Evolutionary conservation across 129 eudicot genomes (phyloP), one percentile per base, ranked within the genome.

Genomic region (Calendula officinalis): DNA sequence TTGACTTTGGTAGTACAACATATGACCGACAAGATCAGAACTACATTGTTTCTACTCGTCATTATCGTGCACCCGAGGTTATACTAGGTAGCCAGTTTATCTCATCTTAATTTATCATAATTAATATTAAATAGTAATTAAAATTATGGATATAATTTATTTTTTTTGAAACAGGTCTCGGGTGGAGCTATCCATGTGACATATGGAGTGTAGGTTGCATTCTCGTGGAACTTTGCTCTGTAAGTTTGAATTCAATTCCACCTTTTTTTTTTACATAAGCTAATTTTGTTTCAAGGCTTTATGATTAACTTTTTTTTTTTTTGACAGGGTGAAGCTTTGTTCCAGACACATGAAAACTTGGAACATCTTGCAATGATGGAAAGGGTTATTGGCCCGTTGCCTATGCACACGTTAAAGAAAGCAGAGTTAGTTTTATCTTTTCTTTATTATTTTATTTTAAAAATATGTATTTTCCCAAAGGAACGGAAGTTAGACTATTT

Each of bases 311-410:
- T 33, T 6, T 44, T 16, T 12, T 11, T 22, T 6, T 50, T 47
- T 38, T 43, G 48, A n/a, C 64, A 90, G 97, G 97, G 97, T 8
- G 97, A 86, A 70, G 95, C 97, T 0, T 75, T 90, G 79, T 90
- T 90, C 45, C 97, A 90, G 67, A 90, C 97, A 27, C 97, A 90
- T n/a, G 97, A 90, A 62, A 86, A 90, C 56, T 62, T 90, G 56
- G 97, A 90, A 69, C 97, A 90, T 84, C 97, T 90, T 68, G 97
- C 97, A 49, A 86, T 86, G 97, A 90, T 90, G 97, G 97, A 90
- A 61, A 72, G 87, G 51, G 95, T 90, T 3, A 83, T 90, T 41
- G 97, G 97, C n/a, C 76, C 77, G 0, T 43, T 90, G 54, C 97
- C 97, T 2, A 78, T 60, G 2, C 86, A 90, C 71, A 90, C 86